Evolutionary conservation across 129 eudicot genomes (phyloP).

Genomic region (Dittrichia graveolens): DNA sequence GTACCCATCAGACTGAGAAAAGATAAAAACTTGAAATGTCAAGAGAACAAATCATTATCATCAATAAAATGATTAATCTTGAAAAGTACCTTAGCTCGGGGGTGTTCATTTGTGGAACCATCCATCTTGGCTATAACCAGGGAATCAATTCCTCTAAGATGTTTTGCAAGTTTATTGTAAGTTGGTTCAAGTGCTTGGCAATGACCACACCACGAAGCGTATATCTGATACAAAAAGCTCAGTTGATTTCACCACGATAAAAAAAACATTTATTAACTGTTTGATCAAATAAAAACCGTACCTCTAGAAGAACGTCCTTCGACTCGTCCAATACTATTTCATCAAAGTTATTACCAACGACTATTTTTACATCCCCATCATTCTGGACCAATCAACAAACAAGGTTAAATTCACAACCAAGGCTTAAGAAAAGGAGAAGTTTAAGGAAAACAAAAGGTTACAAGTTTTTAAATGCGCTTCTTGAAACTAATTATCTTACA

Average conservation of each 20-base stretch:
- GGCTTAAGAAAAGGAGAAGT: background rate
- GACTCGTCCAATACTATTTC: constrained; percentile 92
- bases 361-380: constrained; percentile 85
- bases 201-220: constrained; percentile 90
- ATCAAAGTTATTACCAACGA: constrained; percentile 90
- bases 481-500: background rate
- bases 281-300: constrained; percentile 26
- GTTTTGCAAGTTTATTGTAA: constrained; percentile 71
- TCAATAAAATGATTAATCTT: background rate
- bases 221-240: constrained; percentile 45
- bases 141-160: constrained; percentile 65
- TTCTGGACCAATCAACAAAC: constrained; percentile 51
- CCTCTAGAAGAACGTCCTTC: constrained; percentile 98
- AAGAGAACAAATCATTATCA: background rate
- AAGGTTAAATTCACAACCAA: constrained; percentile 10
- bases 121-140: constrained; percentile 89
- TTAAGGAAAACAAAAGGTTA: background rate
- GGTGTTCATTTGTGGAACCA: constrained; percentile 88
- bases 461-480: background rate
- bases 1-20: constrained; percentile 71
- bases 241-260: constrained; percentile 12
- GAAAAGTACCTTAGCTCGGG: constrained; percentile 64
- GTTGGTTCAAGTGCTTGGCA: constrained; percentile 78
- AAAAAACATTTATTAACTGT: background rate
- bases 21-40: background rate